A percentile compares a stretch with the other conserved stretches of the same genome.
Evolutionary conservation across 164 flowering plant species (phyloP).

Genomic region (Brasenia schreberi): DNA sequence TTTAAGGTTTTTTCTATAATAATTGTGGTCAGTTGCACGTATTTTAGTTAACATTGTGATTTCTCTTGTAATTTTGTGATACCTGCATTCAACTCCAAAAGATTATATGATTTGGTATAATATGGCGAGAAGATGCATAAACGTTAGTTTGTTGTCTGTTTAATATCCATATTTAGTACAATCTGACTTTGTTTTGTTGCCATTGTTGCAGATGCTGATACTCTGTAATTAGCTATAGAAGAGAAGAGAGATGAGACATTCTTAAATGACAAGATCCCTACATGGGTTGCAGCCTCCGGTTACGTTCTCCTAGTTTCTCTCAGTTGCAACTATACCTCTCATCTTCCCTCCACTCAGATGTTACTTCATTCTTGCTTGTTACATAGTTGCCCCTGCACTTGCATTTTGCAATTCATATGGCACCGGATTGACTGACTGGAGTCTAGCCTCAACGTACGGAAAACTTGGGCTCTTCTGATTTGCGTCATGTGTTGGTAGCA

Average conservation of each 20-base stretch:
- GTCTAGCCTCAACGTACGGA: constrained; percentile 75
- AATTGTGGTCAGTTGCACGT: no score
- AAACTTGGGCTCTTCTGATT: constrained; percentile 81
- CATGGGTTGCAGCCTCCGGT: constrained; percentile 85
- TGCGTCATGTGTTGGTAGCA: constrained; percentile 62
- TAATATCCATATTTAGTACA: no score
- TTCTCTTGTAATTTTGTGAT: no score
- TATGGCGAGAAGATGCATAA: no score
- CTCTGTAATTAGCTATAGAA: constrained; percentile 22
- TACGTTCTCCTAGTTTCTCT: constrained; percentile 74
- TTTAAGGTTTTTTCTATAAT: no score
- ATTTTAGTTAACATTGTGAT: no score
- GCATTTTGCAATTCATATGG: constrained; percentile 99
- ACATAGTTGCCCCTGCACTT: constrained; percentile 79
- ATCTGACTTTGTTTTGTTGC: no score
- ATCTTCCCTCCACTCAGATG: constrained; percentile 85
- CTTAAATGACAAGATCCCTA: constrained; percentile 66
- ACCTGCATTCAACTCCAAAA: no score
- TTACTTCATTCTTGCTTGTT: constrained; percentile 76
- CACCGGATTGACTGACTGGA: constrained; percentile 96
- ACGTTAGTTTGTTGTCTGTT: no score
- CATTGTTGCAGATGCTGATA: background rate
- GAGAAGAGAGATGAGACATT: constrained; percentile 58
- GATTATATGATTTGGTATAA: no score
- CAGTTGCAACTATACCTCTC: constrained; percentile 68